Percentiles rank a stretch among this genome's conserved stretches.
phyloP scores from a whole-genome alignment of 2,329 filamentous ascomycete species.

The Colletotrichum phormii region DNA sequence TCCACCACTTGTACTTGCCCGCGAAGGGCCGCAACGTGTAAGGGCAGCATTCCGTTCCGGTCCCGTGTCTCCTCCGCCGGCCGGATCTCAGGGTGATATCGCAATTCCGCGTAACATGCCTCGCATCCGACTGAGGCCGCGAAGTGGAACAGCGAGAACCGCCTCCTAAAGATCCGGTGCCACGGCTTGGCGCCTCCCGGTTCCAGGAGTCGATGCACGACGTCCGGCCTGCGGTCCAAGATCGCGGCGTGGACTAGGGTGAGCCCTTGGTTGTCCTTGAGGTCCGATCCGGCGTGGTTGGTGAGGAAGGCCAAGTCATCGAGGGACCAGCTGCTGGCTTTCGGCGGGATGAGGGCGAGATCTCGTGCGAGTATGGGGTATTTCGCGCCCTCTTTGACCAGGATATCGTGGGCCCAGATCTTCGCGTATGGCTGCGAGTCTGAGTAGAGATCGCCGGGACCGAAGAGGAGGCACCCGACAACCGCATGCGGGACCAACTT shows the following conservation, averaged over 20 bases:
- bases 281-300: background rate
- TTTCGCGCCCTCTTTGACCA: background rate
- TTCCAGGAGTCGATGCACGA: background rate
- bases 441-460: background rate
- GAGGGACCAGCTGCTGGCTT: background rate
- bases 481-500: background rate
- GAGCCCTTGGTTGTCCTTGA: background rate
- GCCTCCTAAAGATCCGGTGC: background rate
- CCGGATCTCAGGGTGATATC: background rate
- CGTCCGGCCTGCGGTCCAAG: background rate
- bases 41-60: background rate
- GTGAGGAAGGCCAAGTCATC: background rate
- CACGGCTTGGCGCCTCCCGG: background rate
- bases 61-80: background rate
- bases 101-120: background rate
- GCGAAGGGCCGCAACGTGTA: conserved; percentile 1
- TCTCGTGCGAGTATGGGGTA: background rate
- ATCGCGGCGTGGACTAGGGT: background rate
- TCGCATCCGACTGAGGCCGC: background rate
- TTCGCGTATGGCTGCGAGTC: background rate
- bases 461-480: background rate
- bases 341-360: background rate
- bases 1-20: background rate
- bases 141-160: background rate
- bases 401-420: background rate